phyloP scores from a whole-genome alignment of 2,329 filamentous ascomycete genomes.

The Claviceps cyperi region DNA sequence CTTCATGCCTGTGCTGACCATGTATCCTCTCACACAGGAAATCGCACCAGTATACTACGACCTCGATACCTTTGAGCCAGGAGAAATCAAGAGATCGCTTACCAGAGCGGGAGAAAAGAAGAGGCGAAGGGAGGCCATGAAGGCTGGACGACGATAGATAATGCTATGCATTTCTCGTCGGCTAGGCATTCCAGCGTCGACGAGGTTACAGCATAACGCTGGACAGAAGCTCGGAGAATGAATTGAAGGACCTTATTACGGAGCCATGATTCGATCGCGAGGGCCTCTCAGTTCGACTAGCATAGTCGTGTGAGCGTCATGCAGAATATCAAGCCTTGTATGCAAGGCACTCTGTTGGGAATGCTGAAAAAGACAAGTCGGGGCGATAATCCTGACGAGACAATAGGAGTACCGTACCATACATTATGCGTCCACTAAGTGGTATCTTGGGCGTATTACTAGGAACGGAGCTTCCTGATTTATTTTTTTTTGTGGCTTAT shows the following conservation, averaged over 20 bases:
- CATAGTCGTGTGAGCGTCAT: too few relatives aligned
- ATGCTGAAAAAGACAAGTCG: too few relatives aligned
- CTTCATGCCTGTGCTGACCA: background rate
- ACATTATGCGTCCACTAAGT: background rate
- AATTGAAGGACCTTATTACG: too few relatives aligned
- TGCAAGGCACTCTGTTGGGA: too few relatives aligned
- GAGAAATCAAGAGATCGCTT: slow-evolving; percentile 64
- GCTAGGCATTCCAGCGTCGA: too few relatives aligned
- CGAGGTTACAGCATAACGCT: too few relatives aligned
- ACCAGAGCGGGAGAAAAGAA: slow-evolving; percentile 44
- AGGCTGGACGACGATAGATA: slow-evolving; percentile 25
- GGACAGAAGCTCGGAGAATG: too few relatives aligned
- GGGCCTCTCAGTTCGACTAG: too few relatives aligned
- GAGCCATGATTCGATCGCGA: too few relatives aligned
- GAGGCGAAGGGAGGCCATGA: slow-evolving; percentile 43
- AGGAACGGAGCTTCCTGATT: background rate
- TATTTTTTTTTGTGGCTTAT: background rate
- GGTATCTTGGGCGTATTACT: background rate
- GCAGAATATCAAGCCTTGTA: too few relatives aligned
- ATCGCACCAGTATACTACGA: slow-evolving; percentile 93
- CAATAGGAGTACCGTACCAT: background rate
- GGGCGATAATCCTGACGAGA: too few relatives aligned
- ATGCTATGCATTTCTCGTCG: too few relatives aligned
- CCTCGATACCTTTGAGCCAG: slow-evolving; percentile 65
- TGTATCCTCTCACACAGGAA: slow-evolving; percentile 43